phyloP scores from a whole-genome alignment of 2,329 filamentous ascomycete species.

The Aspergillus nomiae region DNA sequence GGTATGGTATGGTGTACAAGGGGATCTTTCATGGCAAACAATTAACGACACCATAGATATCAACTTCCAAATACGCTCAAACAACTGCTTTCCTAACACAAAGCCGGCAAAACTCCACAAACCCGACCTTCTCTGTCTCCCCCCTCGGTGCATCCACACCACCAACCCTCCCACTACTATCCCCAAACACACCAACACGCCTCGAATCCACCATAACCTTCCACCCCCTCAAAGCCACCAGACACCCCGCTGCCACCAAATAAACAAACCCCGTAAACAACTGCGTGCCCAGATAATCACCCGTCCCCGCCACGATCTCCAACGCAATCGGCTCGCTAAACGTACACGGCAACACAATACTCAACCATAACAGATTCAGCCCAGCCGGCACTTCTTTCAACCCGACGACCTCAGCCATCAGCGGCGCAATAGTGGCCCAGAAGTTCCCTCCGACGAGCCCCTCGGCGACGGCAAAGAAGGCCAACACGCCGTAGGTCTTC shows the following conservation, averaged over 20 bases:
- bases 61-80: not conserved
- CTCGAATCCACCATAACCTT: not conserved
- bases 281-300: conserved; percentile 28
- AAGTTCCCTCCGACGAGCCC: conserved; percentile 52
- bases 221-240: not conserved
- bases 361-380: conserved; percentile 57
- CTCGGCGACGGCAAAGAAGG: conserved; percentile 47
- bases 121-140: not conserved
- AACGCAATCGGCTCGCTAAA: conserved; percentile 55
- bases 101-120: not conserved
- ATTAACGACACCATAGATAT: too few species aligned
- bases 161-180: too few species aligned
- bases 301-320: conserved; percentile 19
- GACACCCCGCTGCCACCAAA: conserved; percentile 50
- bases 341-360: conserved; percentile 50
- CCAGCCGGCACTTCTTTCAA: conserved; percentile 53
- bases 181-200: not conserved
- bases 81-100: not conserved
- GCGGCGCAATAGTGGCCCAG: conserved; percentile 55
- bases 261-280: conserved; percentile 61
- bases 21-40: too few species aligned
- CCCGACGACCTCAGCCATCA: conserved; percentile 59
- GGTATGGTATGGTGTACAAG: too few species aligned
- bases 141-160: too few species aligned
- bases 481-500: conserved; percentile 42